Base-by-base conservation (phyloP, 2,329 filamentous ascomycete genomes). In the Septoria petroselini region DNA sequence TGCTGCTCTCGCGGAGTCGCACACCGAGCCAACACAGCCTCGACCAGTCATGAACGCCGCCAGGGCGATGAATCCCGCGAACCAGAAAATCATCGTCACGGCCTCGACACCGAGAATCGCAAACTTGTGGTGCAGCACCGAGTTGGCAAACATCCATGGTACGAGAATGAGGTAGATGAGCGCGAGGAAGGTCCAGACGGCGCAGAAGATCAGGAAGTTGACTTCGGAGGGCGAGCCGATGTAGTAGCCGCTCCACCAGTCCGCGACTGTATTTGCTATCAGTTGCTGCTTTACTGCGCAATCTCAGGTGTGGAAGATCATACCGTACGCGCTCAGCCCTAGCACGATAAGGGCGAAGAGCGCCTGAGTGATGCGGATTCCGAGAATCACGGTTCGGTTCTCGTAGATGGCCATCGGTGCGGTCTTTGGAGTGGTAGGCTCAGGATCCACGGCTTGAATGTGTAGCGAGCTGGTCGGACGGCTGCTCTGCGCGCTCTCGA, bases 31-130 rank as follows among this genome's bases (percentile, higher is more conserved):
- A 34, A 71, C 74, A 63, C 81, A 83, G 49, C 77, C 69, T 0
- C 80, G 72, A 12, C 79, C 75, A 45, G 79, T 79, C 50, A 89
- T 70, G 48, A 76, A 75, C 15, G 82, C 84, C 0, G 85, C 88
- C 8, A 91, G 70, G 0, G 88, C 88, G 58, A 94, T 83, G 62
- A 89, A 86, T 5, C 88, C 89, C 0, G 85, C 84, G 65, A 96
- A 93, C 90, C 90, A 95, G 74, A 94, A 94, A 49, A 94, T 76
- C 71, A 85, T 84, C 7, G 88, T 93, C 18, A 93, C 58, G 39
- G 74, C 75, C 63, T 94, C 86, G 25, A 88, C 75, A 1, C 63
- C 82, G 14, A 91, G 73, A 12, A 89, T 79, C 37, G 77, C 81
- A 42, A 81, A 80, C 44, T 77, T 79, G 68, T 88, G 81, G 61